Conservation (phyloP, 768 basidiomycete genomes). For the Xanthoconium purpureum region DNA sequence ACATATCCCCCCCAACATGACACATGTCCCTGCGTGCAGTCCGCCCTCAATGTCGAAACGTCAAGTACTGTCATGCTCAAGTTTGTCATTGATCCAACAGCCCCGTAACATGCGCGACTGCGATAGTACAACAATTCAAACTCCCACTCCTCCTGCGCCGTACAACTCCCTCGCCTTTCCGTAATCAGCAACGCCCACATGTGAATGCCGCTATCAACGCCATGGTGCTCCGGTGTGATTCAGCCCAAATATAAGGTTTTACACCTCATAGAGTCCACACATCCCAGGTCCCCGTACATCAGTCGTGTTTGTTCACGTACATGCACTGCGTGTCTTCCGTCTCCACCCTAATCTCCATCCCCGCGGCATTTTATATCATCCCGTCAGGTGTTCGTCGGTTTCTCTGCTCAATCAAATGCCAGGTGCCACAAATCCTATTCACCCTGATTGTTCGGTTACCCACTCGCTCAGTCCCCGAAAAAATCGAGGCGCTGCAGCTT, state of each 20-base stretch:
- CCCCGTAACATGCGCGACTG: constrained; percentile 20
- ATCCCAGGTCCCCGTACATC: constrained; percentile 34
- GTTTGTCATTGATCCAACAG: constrained; percentile 13
- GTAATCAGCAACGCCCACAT: constrained; percentile 35
- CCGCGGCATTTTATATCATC: constrained; percentile 30
- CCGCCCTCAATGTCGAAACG: constrained; percentile 24
- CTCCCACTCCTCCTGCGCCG: constrained; percentile 19
- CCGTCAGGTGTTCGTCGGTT: constrained; percentile 11
- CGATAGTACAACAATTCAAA: constrained; percentile 17
- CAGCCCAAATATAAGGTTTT: constrained; percentile 31
- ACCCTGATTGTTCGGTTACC: constrained; percentile 6
- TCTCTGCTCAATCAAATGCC: constrained; percentile 12
- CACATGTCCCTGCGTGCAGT: constrained; percentile 20
- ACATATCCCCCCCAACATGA: constrained; percentile 22
- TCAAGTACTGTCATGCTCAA: constrained; percentile 26
- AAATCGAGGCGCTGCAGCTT: constrained; percentile 18
- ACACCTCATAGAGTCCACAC: constrained; percentile 32
- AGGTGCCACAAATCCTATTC: constrained; percentile 11
- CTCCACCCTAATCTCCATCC: constrained; percentile 33
- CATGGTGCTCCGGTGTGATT: constrained; percentile 28
- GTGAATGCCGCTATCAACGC: constrained; percentile 33
- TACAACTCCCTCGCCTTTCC: constrained; percentile 29
- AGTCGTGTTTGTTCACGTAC: constrained; percentile 36
- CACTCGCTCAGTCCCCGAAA: constrained; percentile 2
- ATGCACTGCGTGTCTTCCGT: constrained; percentile 27